These are phyloP conservation scores for Kodamaea ohmeri DNA, from an alignment of 1,139 yeast genomes.

Conservation along the genomic window DNA sequence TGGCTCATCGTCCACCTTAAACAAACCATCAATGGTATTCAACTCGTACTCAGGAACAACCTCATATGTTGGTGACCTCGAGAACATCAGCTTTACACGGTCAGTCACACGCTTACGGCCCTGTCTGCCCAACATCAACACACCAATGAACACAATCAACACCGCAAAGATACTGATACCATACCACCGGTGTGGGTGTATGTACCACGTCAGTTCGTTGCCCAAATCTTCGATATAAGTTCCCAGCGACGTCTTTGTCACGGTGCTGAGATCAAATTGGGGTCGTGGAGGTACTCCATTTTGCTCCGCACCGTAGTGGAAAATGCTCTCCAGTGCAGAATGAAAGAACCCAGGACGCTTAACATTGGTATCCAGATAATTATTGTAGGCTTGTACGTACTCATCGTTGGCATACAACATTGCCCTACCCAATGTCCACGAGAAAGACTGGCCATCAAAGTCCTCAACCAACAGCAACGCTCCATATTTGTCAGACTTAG, in stretches of 20 bases:
- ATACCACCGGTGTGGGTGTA: slow-evolving; percentile 52
- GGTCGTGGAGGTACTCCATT: slow-evolving; percentile 47
- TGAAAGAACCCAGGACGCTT: slow-evolving; percentile 43
- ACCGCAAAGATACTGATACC: slow-evolving; percentile 51
- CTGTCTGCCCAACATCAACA: slow-evolving; percentile 47
- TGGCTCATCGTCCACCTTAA: slow-evolving; percentile 5
- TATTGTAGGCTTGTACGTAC: slow-evolving; percentile 22
- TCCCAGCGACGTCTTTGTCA: slow-evolving; percentile 27
- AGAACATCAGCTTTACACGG: slow-evolving; percentile 1
- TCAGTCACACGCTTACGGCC: slow-evolving; percentile 19
- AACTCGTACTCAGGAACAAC: slow-evolving; percentile 12
- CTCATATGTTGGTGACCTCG: slow-evolving; percentile 2
- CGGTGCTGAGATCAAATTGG: slow-evolving; percentile 28
- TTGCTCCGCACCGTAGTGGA: slow-evolving; percentile 54
- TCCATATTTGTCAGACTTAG: slow-evolving; percentile 28
- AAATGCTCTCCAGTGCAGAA: slow-evolving; percentile 47
- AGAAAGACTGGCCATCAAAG: slow-evolving; percentile 62
- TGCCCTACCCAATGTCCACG: slow-evolving; percentile 87
- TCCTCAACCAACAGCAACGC: slow-evolving; percentile 62
- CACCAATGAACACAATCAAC: slow-evolving; percentile 40
- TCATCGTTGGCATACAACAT: slow-evolving; percentile 57
- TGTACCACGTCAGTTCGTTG: slow-evolving; percentile 38
- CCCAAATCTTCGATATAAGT: slow-evolving; percentile 8
- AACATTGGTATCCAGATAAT: slow-evolving; percentile 2
- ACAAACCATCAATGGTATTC: slow-evolving; percentile 7